Conservation (phyloP, 768 basidiomycete species). For the Floccularia luteovirens region DNA sequence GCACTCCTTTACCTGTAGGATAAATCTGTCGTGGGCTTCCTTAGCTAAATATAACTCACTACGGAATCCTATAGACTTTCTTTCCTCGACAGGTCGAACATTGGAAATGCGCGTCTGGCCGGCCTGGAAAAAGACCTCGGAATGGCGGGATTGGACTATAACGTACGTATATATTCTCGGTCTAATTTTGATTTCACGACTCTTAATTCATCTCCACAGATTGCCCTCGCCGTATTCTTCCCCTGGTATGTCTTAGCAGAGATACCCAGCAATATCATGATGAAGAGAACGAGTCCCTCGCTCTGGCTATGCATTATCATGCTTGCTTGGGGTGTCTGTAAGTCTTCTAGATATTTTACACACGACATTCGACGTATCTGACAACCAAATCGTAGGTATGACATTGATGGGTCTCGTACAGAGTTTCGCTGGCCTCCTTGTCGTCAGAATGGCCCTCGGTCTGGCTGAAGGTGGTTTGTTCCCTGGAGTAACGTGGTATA, state of each 20-base stretch:
- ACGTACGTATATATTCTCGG: slow-evolving; percentile 9
- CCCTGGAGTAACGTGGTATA: slow-evolving; percentile 22
- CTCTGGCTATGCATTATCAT: slow-evolving; percentile 24
- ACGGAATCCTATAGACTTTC: slow-evolving; percentile 14
- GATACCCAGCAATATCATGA: slow-evolving; percentile 24
- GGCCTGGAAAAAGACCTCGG: slow-evolving; percentile 16
- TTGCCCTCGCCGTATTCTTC: slow-evolving; percentile 23
- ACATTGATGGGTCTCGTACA: slow-evolving; percentile 20
- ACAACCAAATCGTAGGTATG: slow-evolving; percentile 21
- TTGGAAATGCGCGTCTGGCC: slow-evolving; percentile 23
- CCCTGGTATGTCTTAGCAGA: slow-evolving; percentile 23
- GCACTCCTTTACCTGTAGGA: slow-evolving; percentile 20
- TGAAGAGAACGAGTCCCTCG: slow-evolving; percentile 24
- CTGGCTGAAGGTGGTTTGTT: slow-evolving; percentile 22
- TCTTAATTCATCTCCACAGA: slow-evolving; percentile 5
- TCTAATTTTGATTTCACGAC: not conserved
- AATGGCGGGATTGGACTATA: slow-evolving; percentile 20
- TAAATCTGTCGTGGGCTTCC: too few relatives aligned
- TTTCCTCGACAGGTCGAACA: slow-evolving; percentile 22
- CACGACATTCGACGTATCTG: not conserved
- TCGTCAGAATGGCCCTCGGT: slow-evolving; percentile 19
- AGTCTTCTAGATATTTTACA: slow-evolving; percentile 4
- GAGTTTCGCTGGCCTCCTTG: slow-evolving; percentile 14
- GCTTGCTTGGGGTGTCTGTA: slow-evolving; percentile 22
- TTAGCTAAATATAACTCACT: too few relatives aligned